phyloP scores from a whole-genome alignment of 2,329 filamentous ascomycete species.

The Aureobasidium sp. region DNA sequence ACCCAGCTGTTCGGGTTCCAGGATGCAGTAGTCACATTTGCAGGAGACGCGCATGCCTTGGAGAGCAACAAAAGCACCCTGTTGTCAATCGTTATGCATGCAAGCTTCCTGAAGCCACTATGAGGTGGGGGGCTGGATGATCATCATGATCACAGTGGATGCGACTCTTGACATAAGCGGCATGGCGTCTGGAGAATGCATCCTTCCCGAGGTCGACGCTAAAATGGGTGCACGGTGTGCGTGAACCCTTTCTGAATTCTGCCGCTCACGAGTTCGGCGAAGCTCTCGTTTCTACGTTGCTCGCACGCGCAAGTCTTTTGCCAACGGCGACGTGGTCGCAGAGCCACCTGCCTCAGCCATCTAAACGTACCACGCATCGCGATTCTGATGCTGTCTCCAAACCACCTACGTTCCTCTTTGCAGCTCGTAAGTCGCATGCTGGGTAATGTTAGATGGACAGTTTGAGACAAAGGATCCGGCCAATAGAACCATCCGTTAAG shows the following conservation, averaged over 20 bases:
- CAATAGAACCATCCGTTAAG: constrained; percentile 2
- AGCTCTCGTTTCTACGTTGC: constrained; percentile 1
- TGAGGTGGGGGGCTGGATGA: constrained; percentile 4
- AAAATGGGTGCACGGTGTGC: background rate
- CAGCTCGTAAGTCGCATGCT: background rate
- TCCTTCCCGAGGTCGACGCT: constrained; percentile 2
- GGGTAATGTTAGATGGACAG: background rate
- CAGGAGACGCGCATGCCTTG: background rate
- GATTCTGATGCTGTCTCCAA: too few species aligned
- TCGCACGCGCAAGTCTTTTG: background rate
- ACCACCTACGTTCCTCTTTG: background rate
- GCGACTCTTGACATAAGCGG: constrained; percentile 5
- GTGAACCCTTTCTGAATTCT: constrained; percentile 3
- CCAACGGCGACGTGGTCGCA: background rate
- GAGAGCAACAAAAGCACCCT: background rate
- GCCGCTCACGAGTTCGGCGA: background rate
- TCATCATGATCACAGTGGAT: constrained; percentile 6
- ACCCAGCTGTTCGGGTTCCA: background rate
- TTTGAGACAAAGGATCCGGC: constrained; percentile 4
- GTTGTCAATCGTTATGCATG: constrained; percentile 8
- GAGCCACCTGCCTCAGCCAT: background rate
- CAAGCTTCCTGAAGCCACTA: constrained; percentile 9
- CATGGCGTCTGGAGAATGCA: constrained; percentile 9
- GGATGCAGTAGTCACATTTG: background rate
- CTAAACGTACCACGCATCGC: background rate